Conservation (phyloP, 176 grass and related monocot genomes). For the Urochloa ruziziensis region DNA sequence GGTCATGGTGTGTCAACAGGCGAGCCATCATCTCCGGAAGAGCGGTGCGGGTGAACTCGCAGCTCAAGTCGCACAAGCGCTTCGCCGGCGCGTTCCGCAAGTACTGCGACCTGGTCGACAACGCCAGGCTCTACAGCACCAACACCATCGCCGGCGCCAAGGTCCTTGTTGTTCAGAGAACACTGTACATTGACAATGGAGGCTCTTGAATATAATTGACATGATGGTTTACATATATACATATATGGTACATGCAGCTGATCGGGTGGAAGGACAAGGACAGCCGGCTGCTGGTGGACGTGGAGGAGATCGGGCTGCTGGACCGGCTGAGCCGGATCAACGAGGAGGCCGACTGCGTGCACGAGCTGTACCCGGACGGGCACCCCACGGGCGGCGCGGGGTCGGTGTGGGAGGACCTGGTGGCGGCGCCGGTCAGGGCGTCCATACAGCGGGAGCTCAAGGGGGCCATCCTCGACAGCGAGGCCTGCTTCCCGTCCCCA, state of each 20-base stretch:
- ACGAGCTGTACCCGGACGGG: slow-evolving; percentile 69
- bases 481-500: slow-evolving; percentile 60
- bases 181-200: no score
- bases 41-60: slow-evolving; percentile 83
- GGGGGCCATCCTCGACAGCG: slow-evolving; percentile 53
- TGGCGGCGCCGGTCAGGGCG: slow-evolving; percentile 49
- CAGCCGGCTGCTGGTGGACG: slow-evolving; percentile 74
- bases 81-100: slow-evolving; percentile 68
- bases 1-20: no score
- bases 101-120: slow-evolving; percentile 86
- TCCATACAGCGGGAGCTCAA: slow-evolving; percentile 64
- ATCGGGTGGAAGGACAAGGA: slow-evolving; percentile 72
- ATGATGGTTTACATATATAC: no score
- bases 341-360: slow-evolving; percentile 64
- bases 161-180: slow-evolving; percentile 18
- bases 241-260: no score
- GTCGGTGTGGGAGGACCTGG: slow-evolving; percentile 66
- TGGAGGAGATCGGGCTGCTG: slow-evolving; percentile 60
- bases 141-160: slow-evolving; percentile 69
- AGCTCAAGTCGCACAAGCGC: slow-evolving; percentile 89
- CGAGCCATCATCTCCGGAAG: slow-evolving; percentile 80
- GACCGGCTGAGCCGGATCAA: slow-evolving; percentile 65
- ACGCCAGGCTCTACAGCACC: slow-evolving; percentile 84
- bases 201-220: no score
- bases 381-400: slow-evolving; percentile 42